phyloP scores from a whole-genome alignment of 83 land plant genomes.

The Picea mariana region DNA sequence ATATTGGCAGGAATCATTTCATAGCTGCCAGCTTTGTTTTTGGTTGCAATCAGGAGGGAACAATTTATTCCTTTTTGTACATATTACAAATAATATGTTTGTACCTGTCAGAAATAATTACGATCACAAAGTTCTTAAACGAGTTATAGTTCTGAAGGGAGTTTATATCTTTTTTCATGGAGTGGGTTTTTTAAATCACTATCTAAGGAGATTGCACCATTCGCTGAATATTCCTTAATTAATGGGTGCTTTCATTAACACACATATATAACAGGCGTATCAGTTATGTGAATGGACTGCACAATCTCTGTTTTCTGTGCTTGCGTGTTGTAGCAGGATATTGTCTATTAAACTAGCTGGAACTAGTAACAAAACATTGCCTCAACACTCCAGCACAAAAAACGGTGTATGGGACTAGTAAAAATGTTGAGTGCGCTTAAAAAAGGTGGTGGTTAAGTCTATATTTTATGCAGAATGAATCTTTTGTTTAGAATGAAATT shows the following conservation, averaged over 20 bases:
- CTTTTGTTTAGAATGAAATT: background rate
- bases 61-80: conserved; percentile 16
- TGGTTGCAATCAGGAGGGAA: conserved; percentile 9
- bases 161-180: background rate
- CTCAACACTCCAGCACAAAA: background rate
- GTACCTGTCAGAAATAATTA: conserved; percentile 12
- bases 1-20: conserved; percentile 11
- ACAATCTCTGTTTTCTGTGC: background rate
- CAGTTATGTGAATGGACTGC: background rate
- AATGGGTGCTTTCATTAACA: background rate
- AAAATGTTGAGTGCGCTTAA: background rate
- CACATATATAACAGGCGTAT: background rate
- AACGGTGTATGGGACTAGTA: background rate
- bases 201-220: no score
- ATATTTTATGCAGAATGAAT: background rate
- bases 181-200: background rate
- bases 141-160: conserved; percentile 10
- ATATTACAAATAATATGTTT: conserved; percentile 17
- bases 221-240: no score
- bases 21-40: conserved; percentile 5
- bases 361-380: background rate
- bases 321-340: background rate
- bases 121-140: conserved; percentile 6
- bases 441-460: background rate
- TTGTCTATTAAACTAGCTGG: background rate